Base-by-base conservation (phyloP, 306 rosid genomes). In the Ormosia semicastrata region DNA sequence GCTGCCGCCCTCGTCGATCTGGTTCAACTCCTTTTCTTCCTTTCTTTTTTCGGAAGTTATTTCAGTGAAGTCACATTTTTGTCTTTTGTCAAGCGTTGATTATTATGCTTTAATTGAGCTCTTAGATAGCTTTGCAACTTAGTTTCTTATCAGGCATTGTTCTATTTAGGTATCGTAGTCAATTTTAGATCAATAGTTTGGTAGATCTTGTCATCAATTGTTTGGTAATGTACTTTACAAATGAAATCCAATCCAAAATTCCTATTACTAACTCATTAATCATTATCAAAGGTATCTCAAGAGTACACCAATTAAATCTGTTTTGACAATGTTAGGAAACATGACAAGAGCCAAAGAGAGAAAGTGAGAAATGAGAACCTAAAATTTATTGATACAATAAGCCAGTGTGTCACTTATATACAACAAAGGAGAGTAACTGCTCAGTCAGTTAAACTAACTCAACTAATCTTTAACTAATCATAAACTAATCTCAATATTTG, bases 1-100 rank as follows among this genome's bases (percentile, higher is more conserved):
- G 99, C 99, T 2, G 99, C 98, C 2, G 99, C 98, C 0, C 91
- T 95, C 18, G 81, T 95, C 64, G 99, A 95, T 91, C 90, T 95
- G 98, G 99, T 95, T 64, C 24, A 17, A 4, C 43, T 74, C 63
- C 9, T 1, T 68, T n/a, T 33, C 74, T 1, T 18, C 54, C 8
- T 59, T 14, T 53, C 10, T 62, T n/a, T 1, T 34, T 70, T 33
- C 15, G 41, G 12, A 32, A 63, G 8, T 46, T 60, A 29, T 40
- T 75, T 63, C 24, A 44, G 18, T 75, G 24, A 82, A 46, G 44
- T 75, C 33, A 3, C 0, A 43, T 33, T 36, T 65, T 10, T 7
- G 5, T 18, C 24, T 44, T 56, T 5, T 30, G 40, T 33, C 1
- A 18, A 36, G 37, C 29, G 57, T 17, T 64, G 44, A 24, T 8